Evolutionary conservation across 2,329 filamentous ascomycete species (phyloP), one percentile per base, ranked within the genome.

Genomic region (Alternaria novae-zelandiae): DNA sequence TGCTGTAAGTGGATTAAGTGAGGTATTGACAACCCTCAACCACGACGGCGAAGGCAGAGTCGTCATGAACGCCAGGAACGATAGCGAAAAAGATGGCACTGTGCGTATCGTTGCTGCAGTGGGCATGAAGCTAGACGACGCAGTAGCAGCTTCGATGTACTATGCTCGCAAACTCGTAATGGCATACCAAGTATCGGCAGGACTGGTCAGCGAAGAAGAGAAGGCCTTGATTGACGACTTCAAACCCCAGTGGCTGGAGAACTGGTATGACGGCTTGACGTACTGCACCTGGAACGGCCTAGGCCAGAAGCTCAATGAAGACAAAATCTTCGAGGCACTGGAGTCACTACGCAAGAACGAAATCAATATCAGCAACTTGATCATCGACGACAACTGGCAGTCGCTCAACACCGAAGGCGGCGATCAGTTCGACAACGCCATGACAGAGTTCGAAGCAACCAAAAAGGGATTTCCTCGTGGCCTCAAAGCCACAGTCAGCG

Each of bases 221-320:
- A 78, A 83, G 59, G 78, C 81, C 1, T 70, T 86, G 8, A 79
- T 80, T 15, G 80, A 83, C 12, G 85, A 85, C 6, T 80, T 90
- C 32, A 84, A 85, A 57, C 81, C 85, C 6, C 80, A 89, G 75
- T 97, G 93, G 93, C 82, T 92, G 53, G 89, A 96, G 67, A 89
- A 92, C 63, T 97, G 94, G 94, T 94, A 94, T 75, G 96, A 98
- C 78, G 93, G 94, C 0, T 83, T 99, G 41, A 92, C 94, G 0
- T 99, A 96, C 76, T 99, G 96, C 78, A 99, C 96, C 1, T 99
- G 96, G 96, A 99, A 98, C 75, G 91, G 90, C 0, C 84, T 99
- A 0, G 96, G 96, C 0, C 93, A 96, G 72, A 83, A 90, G 47
- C 84, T 99, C 32, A 96, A 90, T 0, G 92, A 95, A 64, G 85